Base-by-base conservation (phyloP, 2,329 filamentous ascomycete genomes). In the Ceratocystis lukuohia region DNA sequence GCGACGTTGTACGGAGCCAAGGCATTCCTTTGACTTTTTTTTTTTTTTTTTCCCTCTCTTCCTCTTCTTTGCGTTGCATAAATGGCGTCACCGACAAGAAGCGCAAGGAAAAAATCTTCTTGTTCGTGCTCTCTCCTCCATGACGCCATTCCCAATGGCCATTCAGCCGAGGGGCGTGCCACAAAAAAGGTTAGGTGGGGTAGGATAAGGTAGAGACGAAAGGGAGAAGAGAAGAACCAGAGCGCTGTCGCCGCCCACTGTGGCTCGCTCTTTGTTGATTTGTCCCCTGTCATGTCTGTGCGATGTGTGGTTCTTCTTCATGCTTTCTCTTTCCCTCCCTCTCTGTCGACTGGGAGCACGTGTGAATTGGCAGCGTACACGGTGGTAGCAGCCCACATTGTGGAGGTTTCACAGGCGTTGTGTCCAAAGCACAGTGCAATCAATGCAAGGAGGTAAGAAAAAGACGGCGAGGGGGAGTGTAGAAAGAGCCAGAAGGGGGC, bases 151-250 rank as follows among this genome's bases (percentile, higher is more conserved):
- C 33, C 6, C 57, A 1, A 30, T 46, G 33, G 33, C 33, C 28
- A n/a, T 50, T 46, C 15, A 37, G 33, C 17, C 46, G 17, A 41
- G 45, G 45, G 20, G 20, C 7, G 45, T 17, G 45, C 15, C 5
- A n/a, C 15, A 20, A 48, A 48, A n/a, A 48, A 20, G 45, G 20
- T 48, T n/a, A 48, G 45, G 45, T 20, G 20, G 20, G 45, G 45
- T 48, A 48, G 45, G 45, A 48, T 48, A 48, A 50, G 46, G 17
- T 57, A 22, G 63, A 56, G 46, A 48, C 62, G 17, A 45, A 48
- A 37, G 48, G 57, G 48, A n/a, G 46, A 37, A 41, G 63, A 30
- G 33, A 25, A 65, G 59, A 22, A 44, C 8, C 20, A 53, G 25
- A 53, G 48, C 8, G 48, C 12, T 22, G 48, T 53, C 25, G 48